These are phyloP conservation scores for Quercus cerris DNA, from an alignment of 306 rosid genomes.

Conservation along the genomic window DNA sequence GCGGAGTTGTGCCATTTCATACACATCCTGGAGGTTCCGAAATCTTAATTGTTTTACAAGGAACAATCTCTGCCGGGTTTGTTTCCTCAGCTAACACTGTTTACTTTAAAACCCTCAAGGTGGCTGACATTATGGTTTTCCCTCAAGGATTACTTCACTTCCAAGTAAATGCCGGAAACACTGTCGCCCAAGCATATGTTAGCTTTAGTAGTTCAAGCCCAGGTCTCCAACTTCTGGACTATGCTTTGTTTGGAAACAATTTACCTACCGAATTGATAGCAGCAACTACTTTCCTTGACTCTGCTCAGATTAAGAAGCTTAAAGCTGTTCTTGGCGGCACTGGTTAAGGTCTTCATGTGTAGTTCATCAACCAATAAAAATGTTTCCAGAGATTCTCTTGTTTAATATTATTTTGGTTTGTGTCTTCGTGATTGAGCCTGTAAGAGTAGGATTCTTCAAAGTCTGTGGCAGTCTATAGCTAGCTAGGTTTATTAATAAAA, in stretches of 20 bases:
- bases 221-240: conserved; percentile 76
- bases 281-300: conserved; percentile 58
- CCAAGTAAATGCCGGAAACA: conserved; percentile 49
- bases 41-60: conserved; percentile 39
- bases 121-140: conserved; percentile 77
- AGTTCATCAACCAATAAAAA: not conserved
- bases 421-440: too few species aligned
- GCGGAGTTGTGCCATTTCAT: conserved; percentile 77
- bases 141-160: conserved; percentile 86
- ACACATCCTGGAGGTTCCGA: conserved; percentile 82
- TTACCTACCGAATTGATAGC: conserved; percentile 52
- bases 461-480: not conserved
- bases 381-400: not conserved
- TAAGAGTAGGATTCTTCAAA: too few species aligned
- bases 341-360: conserved; percentile 12
- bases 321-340: conserved; percentile 88
- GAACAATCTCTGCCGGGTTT: conserved; percentile 59
- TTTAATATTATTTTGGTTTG: too few species aligned
- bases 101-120: conserved; percentile 49
- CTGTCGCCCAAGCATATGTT: conserved; percentile 31
- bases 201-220: conserved; percentile 71
- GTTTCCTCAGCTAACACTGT: conserved; percentile 15
- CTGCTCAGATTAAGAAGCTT: conserved; percentile 60
- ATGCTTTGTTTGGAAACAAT: conserved; percentile 67
- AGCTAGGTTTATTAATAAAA: not conserved